Evolutionary conservation across 2,329 filamentous ascomycete genomes (phyloP).

Genomic region (Pyricularia sp.): DNA sequence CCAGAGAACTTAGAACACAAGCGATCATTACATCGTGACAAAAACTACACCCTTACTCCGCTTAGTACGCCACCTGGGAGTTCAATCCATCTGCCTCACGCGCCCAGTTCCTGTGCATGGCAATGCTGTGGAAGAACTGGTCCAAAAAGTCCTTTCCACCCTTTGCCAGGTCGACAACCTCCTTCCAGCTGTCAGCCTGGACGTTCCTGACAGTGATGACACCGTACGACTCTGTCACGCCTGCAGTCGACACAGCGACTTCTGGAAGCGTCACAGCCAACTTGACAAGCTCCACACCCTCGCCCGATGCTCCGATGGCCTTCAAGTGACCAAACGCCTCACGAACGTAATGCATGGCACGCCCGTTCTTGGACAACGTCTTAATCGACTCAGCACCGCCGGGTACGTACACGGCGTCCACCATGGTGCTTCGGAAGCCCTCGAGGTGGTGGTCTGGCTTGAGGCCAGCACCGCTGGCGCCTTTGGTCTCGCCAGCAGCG

Average conservation of each 20-base stretch:
- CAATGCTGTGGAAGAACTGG: conserved; percentile 60
- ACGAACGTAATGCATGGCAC: conserved; percentile 66
- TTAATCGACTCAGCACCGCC: conserved; percentile 56
- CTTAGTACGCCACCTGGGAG: conserved; percentile 58
- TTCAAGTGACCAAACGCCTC: conserved; percentile 80
- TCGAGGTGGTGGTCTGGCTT: conserved; percentile 71
- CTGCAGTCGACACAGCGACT: conserved; percentile 29
- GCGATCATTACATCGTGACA: not conserved
- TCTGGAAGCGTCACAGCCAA: conserved; percentile 33
- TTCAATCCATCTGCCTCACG: conserved; percentile 64
- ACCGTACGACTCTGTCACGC: conserved; percentile 61
- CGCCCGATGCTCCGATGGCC: conserved; percentile 65
- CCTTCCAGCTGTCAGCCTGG: conserved; percentile 47
- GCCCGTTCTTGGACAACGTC: conserved; percentile 58
- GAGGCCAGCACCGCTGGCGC: conserved; percentile 34
- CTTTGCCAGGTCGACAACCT: conserved; percentile 55
- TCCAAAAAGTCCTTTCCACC: conserved; percentile 61
- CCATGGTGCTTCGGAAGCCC: conserved; percentile 71
- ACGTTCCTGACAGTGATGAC: conserved; percentile 58
- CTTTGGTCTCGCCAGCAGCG: conserved; percentile 33
- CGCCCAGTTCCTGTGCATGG: conserved; percentile 64
- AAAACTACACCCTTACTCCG: not conserved
- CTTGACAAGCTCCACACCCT: conserved; percentile 56
- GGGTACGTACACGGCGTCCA: conserved; percentile 70
- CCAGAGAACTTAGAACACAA: not conserved